A percentile compares a stretch with the other conserved stretches of the same genome.
phyloP scores from a whole-genome alignment of 2,329 filamentous ascomycete species.

The Onygenales sp. region DNA sequence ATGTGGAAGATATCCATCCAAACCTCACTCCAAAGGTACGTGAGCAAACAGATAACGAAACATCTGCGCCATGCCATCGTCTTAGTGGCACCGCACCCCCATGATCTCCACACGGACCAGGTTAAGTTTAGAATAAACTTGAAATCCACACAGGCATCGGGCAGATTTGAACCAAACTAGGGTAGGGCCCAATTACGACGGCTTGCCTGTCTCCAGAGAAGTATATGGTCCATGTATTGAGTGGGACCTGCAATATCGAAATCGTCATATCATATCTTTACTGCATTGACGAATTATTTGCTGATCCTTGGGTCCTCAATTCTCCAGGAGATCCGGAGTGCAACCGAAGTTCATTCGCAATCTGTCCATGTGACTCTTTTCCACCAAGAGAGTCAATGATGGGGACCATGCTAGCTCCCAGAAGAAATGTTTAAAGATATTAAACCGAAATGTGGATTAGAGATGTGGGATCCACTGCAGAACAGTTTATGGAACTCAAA shows the following conservation, averaged over 20 bases:
- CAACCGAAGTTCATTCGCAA: background rate
- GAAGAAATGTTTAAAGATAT: background rate
- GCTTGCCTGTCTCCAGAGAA: background rate
- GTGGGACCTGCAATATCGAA: background rate
- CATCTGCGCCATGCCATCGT: background rate
- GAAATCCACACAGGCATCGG: background rate
- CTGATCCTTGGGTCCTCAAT: background rate
- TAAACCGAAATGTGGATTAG: background rate
- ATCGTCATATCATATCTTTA: background rate
- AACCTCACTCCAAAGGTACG: too few relatives aligned
- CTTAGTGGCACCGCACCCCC: too few relatives aligned
- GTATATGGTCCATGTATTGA: background rate
- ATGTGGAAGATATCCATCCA: too few relatives aligned
- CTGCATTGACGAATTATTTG: background rate
- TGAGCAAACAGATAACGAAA: background rate
- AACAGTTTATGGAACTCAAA: background rate
- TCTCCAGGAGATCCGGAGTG: background rate
- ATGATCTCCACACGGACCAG: background rate
- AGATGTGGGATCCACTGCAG: background rate
- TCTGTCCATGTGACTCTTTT: slow-evolving; percentile 4
- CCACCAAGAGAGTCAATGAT: background rate
- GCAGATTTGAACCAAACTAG: background rate
- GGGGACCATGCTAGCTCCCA: slow-evolving; percentile 1
- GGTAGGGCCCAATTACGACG: background rate
- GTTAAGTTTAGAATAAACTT: background rate